Percentiles rank a stretch among this genome's conserved stretches.
Evolutionary conservation across 2,329 filamentous ascomycete species (phyloP).

Genomic region (Xylariaceae sp.): DNA sequence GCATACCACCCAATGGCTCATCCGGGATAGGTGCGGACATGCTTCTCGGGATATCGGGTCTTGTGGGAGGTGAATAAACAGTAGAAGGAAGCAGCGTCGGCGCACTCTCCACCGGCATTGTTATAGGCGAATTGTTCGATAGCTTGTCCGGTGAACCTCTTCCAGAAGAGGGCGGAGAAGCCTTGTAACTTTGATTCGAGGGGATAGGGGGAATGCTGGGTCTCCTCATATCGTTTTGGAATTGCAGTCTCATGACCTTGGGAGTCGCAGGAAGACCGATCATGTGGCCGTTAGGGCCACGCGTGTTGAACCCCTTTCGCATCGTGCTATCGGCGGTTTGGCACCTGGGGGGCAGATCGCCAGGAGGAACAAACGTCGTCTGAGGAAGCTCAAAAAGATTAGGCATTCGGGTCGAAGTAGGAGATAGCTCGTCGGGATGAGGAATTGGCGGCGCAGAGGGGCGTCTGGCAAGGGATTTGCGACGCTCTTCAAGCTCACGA

Average conservation of each 20-base stretch:
- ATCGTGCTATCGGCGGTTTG: constrained; percentile 56
- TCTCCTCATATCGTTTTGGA: constrained; percentile 52
- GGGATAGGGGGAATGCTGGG: constrained; percentile 55
- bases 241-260: constrained; percentile 79
- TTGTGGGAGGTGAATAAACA: constrained; percentile 52
- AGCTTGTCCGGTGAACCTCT: constrained; percentile 34
- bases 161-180: constrained; percentile 38
- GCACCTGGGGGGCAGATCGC: constrained; percentile 51
- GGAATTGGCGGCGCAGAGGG: constrained; percentile 76
- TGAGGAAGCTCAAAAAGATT: constrained; percentile 40
- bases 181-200: constrained; percentile 43
- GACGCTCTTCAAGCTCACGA: constrained; percentile 80
- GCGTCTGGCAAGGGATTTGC: constrained; percentile 74
- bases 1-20: constrained; percentile 36
- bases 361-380: constrained; percentile 36
- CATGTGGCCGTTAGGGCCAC: constrained; percentile 43
- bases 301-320: constrained; percentile 46
- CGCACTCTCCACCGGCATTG: constrained; percentile 27
- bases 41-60: constrained; percentile 50
- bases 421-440: constrained; percentile 57
- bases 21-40: constrained; percentile 56
- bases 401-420: constrained; percentile 32
- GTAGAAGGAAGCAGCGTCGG: constrained; percentile 53
- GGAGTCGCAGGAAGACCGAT: constrained; percentile 87
- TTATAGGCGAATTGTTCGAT: constrained; percentile 28